Percentiles rank a stretch among this genome's conserved stretches.
These are phyloP conservation scores for Talaromyces sp. DNA, from an alignment of 2,329 filamentous ascomycete species.

Conservation along the genomic window DNA sequence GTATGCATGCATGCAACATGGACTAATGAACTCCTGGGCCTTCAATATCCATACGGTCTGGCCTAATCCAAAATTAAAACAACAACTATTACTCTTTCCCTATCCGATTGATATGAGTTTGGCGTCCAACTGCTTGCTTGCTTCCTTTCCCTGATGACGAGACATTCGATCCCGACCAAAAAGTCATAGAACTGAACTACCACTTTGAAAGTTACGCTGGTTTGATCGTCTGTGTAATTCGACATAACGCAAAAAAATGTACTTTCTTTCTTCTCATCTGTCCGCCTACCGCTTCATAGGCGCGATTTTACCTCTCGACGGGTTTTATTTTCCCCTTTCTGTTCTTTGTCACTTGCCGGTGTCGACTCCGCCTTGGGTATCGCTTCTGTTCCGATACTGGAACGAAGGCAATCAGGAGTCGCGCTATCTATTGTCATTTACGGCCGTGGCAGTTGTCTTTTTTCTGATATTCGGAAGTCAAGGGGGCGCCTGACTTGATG, in stretches of 20 bases:
- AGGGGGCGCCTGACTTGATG: slow-evolving; percentile 1
- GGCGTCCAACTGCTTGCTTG: slow-evolving; percentile 3
- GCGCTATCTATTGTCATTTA: slow-evolving; percentile 9
- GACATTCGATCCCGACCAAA: slow-evolving; percentile 8
- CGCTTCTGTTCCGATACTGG: neutral
- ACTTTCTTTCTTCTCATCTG: neutral
- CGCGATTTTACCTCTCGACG: slow-evolving; percentile 1
- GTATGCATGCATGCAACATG: slow-evolving; percentile 5
- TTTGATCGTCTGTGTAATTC: slow-evolving; percentile 14
- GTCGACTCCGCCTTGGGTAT: neutral
- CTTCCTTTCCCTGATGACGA: neutral
- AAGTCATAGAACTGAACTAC: slow-evolving; percentile 1
- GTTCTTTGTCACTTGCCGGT: neutral
- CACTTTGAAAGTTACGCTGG: slow-evolving; percentile 8
- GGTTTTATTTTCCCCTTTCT: slow-evolving; percentile 5
- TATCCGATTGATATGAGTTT: slow-evolving; percentile 8
- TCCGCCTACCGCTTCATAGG: neutral
- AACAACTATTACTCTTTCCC: slow-evolving; percentile 6
- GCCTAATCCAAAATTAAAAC: slow-evolving; percentile 1
- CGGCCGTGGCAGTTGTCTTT: slow-evolving; percentile 3
- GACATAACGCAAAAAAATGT: slow-evolving; percentile 13
- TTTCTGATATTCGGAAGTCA: neutral
- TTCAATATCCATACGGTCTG: neutral
- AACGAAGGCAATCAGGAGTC: neutral
- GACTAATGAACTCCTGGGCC: slow-evolving; percentile 10